Evolutionary conservation across 306 rosid genomes (phyloP).

Genomic region (Cicer judaicum): DNA sequence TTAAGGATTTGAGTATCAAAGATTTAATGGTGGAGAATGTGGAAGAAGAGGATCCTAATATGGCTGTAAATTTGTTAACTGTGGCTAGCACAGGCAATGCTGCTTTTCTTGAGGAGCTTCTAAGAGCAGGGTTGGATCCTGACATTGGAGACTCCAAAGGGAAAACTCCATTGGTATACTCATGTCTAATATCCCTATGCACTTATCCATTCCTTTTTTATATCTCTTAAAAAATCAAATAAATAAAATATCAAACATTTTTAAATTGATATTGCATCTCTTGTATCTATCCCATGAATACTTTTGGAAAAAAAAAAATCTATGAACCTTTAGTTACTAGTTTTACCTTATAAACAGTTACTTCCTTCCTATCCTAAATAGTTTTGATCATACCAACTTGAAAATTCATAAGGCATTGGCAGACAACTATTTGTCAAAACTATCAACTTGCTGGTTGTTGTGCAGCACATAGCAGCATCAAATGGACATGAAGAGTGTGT

Average conservation of each 20-base stretch:
- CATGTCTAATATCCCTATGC: constrained; percentile 19
- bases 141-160: constrained; percentile 73
- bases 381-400: not conserved
- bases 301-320: no score
- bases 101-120: constrained; percentile 81
- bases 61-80: constrained; percentile 58
- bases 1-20: constrained; percentile 55
- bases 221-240: not conserved
- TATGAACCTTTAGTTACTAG: no score
- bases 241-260: not conserved
- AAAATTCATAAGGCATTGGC: constrained; percentile 2
- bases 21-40: constrained; percentile 52
- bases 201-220: not conserved
- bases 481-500: constrained; percentile 81
- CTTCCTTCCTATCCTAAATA: constrained; percentile 7
- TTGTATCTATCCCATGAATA: no score
- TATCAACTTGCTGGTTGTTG: constrained; percentile 30
- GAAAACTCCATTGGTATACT: constrained; percentile 74
- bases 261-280: no score
- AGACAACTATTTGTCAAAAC: constrained; percentile 25
- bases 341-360: no score
- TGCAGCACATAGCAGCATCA: constrained; percentile 81
- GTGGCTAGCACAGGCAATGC: constrained; percentile 71
- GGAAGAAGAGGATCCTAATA: constrained; percentile 64
- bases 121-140: constrained; percentile 78